These are phyloP conservation scores for Ceratobasidium theobromae DNA, from an alignment of 1,284 basidiomycete genomes.

Conservation along the genomic window DNA sequence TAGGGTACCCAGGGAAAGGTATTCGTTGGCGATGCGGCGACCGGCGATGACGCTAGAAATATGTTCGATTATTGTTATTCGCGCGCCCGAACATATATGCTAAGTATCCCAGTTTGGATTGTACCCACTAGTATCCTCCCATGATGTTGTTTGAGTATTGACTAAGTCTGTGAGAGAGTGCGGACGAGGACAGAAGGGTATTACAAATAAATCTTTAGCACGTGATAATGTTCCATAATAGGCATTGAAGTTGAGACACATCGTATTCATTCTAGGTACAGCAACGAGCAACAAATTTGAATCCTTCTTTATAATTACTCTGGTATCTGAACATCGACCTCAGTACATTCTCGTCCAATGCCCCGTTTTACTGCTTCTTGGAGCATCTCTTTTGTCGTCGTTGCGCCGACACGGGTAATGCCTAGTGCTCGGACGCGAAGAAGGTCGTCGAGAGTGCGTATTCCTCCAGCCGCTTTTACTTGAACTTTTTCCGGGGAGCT, in stretches of 20 bases:
- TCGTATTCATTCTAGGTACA: too few species aligned
- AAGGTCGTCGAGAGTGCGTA: slow-evolving; percentile 37
- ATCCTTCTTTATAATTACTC: background rate
- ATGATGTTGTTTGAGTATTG: background rate
- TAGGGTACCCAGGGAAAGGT: slow-evolving; percentile 69
- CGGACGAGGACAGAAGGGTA: slow-evolving; percentile 9
- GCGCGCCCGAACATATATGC: background rate
- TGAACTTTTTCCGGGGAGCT: slow-evolving; percentile 27
- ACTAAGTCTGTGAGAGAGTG: slow-evolving; percentile 4
- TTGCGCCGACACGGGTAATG: slow-evolving; percentile 37
- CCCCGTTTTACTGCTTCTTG: slow-evolving; percentile 37
- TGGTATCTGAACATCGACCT: slow-evolving; percentile 28
- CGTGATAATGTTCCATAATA: too few species aligned
- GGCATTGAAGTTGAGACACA: too few species aligned
- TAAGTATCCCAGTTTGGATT: background rate
- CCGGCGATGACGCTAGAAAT: slow-evolving; percentile 63
- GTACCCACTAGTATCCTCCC: slow-evolving; percentile 8
- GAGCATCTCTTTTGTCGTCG: slow-evolving; percentile 36
- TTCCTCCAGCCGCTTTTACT: slow-evolving; percentile 38
- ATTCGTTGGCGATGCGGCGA: slow-evolving; percentile 73
- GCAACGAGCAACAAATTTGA: too few species aligned
- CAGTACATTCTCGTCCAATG: slow-evolving; percentile 32
- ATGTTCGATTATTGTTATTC: too few species aligned
- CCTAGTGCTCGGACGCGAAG: slow-evolving; percentile 37
- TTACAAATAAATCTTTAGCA: slow-evolving; percentile 14